A percentile compares a stretch with the other conserved stretches of the same genome.
Conservation (phyloP, 148 eudicot genomes). For the Camellia sinensis region DNA sequence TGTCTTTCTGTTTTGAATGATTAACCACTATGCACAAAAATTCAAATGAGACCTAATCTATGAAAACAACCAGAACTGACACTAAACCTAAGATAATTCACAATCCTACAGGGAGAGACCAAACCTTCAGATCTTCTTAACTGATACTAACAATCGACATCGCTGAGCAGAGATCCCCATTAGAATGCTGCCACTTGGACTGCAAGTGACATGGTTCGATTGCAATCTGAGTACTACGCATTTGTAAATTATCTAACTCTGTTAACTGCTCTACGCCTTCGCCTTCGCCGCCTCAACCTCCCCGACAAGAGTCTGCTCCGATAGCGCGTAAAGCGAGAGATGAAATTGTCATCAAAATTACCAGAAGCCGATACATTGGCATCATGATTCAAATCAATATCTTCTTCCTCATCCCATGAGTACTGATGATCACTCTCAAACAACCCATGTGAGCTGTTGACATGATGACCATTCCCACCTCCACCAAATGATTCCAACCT, state of each 20-base stretch:
- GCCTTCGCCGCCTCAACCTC: conserved; percentile 37
- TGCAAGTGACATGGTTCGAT: not conserved
- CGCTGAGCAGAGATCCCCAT: too few relatives aligned
- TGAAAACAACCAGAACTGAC: too few relatives aligned
- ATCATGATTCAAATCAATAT: conserved; percentile 15
- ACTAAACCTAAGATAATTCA: too few relatives aligned
- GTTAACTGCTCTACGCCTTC: conserved; percentile 25
- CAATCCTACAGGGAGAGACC: too few relatives aligned
- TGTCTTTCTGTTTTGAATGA: too few relatives aligned
- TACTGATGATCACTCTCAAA: conserved; percentile 34
- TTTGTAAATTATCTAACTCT: conserved; percentile 10
- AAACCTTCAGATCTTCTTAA: too few relatives aligned
- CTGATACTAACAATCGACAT: too few relatives aligned
- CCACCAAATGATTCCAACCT: conserved; percentile 24
- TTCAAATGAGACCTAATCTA: too few relatives aligned
- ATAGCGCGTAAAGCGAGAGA: conserved; percentile 33
- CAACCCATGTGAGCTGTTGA: conserved; percentile 25
- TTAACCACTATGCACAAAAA: too few relatives aligned
- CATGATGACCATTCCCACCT: conserved; percentile 22
- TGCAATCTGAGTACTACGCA: not conserved
- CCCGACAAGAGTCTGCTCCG: conserved; percentile 32
- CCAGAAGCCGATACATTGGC: conserved; percentile 13
- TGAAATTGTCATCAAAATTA: conserved; percentile 17
- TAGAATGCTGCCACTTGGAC: not conserved
- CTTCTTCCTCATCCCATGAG: conserved; percentile 37